phyloP scores from a whole-genome alignment of 2,329 filamentous ascomycete genomes.

The Cordyceps fumosorosea region DNA sequence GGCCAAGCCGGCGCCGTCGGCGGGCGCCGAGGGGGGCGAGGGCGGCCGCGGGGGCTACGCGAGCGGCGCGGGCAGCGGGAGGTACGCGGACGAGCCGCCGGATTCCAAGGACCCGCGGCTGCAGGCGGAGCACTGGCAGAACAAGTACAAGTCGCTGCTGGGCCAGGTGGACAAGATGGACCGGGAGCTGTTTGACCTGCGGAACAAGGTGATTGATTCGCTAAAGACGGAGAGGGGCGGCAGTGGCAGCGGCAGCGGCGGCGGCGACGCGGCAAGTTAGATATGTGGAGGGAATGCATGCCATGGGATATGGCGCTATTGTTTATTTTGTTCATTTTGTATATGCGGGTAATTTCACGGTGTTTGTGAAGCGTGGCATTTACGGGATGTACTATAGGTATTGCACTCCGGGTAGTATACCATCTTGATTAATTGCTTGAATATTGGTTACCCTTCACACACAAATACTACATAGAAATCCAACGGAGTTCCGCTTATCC shows the following conservation, averaged over 20 bases:
- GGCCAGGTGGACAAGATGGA: slow-evolving; percentile 53
- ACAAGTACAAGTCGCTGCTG: slow-evolving; percentile 51
- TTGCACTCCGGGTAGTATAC: too few species aligned
- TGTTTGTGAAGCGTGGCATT: too few species aligned
- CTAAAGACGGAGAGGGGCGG: slow-evolving; percentile 16
- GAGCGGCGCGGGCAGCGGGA: slow-evolving; percentile 15
- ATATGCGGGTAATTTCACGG: too few species aligned
- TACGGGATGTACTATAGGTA: too few species aligned
- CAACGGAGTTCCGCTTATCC: too few species aligned
- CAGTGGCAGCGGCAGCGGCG: too few species aligned
- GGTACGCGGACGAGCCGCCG: neutral
- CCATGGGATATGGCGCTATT: too few species aligned
- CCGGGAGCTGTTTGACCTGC: slow-evolving; percentile 40
- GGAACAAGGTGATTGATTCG: slow-evolving; percentile 35
- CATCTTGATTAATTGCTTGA: too few species aligned
- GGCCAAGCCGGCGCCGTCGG: slow-evolving; percentile 20
- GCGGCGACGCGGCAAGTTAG: too few species aligned
- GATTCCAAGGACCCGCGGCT: slow-evolving; percentile 15
- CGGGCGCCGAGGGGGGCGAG: slow-evolving; percentile 16
- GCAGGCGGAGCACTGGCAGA: slow-evolving; percentile 41
- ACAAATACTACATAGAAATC: too few species aligned
- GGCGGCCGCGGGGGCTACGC: slow-evolving; percentile 9
- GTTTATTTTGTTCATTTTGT: too few species aligned
- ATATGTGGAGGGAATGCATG: neutral
- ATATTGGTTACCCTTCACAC: too few species aligned